Evolutionary conservation across 148 eudicot genomes (phyloP), one percentile per base, ranked within the genome.

Genomic region (Fagopyrum esculentum): DNA sequence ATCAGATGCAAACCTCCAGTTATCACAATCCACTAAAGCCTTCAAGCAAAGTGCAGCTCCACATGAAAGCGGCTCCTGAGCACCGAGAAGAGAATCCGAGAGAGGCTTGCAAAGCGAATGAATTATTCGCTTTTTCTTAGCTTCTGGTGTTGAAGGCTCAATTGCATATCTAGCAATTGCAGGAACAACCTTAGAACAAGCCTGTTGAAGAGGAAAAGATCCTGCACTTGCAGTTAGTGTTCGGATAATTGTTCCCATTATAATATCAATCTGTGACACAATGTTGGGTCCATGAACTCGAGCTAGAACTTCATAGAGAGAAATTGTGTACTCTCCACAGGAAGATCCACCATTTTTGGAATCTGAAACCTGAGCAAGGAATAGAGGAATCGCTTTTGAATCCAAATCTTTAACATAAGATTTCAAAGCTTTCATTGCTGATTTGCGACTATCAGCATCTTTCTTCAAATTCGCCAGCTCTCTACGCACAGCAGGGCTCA

Each of bases 321-420:
- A 95, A 77, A 95, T 92, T 43, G 97, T 87, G 85, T 86, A 89
- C 81, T 92, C 99, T 66, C 93, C 96, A 54, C 83, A 81, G 10
- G 92, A 82, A 11, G 82, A 79, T 49, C 93, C 96, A 3, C 81
- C 77, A 54, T 89, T 86, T 76, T 89, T 92, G 30, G 89, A 89
- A 75, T 95, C 91, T n/a, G 97, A 95, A 79, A 95, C 99, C 74
- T 90, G 89, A 78, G 97, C 92, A 76, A 95, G 97, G 87, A 95
- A 95, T 55, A 85, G 77, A 1, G 97, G 97, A 60, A 95, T 92
- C 3, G 96, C 86, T 71, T 92, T 92, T 11, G 94, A 85, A 83
- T 95, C 97, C 85, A 95, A 77, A 50, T 90, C 96, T 86, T 95
- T 90, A 55, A 95, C 92, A 52, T 89, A 90, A 6, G 86, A 82